Evolutionary conservation across 2,329 filamentous ascomycete species (phyloP), one percentile per base, ranked within the genome.

Genomic region (Epichloe brachyelytri): DNA sequence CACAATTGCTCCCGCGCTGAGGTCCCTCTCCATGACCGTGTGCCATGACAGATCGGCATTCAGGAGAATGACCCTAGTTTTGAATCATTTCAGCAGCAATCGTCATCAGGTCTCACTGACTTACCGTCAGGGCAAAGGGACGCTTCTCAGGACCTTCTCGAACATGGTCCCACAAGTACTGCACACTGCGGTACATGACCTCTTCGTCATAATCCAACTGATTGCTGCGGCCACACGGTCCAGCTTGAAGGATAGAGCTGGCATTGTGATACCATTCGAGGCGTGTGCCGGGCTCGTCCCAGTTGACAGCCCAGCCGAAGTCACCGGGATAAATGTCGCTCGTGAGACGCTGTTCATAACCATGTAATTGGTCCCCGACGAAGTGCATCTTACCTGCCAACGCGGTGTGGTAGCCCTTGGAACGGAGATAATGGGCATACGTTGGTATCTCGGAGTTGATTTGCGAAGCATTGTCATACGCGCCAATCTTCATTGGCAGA

Each of bases 301-400:
- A 96, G 70, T 95, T 90, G 56, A 95, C 90, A 12, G 85, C 84
- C 90, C 90, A 96, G 56, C 90, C 90, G 63, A 93, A 89, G 63
- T 96, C 90, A 52, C 85, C 90, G 1, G 90, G 90, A 67, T 96
- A 96, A 63, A 96, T 95, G 66, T 96, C 90, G 58, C 85, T 87
- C n/a, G 90, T 96, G 61, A 96, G 76, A 52, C 90, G 82, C 62
- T 88, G 85, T 72, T 96, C 90, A 62, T 95, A 96, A 33, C 90
- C 90, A 65, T 96, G 90, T 53, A 96, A 76, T 70, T 96, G 90
- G 65, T 96, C 90, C 36, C 90, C 90, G 50, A 94, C 86, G 65
- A 96, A 96, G 70, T 96, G 90, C 90, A 96, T 96, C 77, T 96
- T 96, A 55, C 90, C 90, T 5, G 90, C 88, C 59, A 96, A 74